Base-by-base conservation (phyloP, 2,329 filamentous ascomycete genomes). In the Nemania bipapillata region DNA sequence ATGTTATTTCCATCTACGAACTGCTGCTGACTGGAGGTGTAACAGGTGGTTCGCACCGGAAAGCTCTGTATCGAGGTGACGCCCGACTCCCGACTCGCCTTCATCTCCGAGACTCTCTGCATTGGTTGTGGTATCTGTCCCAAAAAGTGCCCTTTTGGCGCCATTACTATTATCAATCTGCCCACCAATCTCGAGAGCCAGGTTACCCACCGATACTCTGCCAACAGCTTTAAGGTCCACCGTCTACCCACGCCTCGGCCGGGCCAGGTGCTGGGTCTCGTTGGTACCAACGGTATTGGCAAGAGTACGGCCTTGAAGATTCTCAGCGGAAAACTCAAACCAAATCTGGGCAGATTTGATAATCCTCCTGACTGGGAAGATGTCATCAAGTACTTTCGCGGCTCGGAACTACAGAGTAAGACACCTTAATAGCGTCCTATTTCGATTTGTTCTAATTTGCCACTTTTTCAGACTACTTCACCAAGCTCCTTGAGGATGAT, bases 221-320 rank as follows among this genome's bases (percentile, higher is more conserved):
- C 96, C 81, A 99, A 99, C 87, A 97, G 94, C 85, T 99, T 99
- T 90, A 99, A 99, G 87, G 90, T 99, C 74, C 96, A 99, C 83
- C 91, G 96, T 76, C 87, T 98, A 78, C 96, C 96, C 66, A 97
- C 95, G 88, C 96, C 96, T 72, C 91, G 96, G 69, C 95, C 96
- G 35, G 96, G 96, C 71, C 93, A 98, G 80, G 96, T 99, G 32
- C 84, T 99, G 66, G 96, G 96, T 85, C 87, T 99, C 60, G 96
- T 99, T 52, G 96, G 96, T 81, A 98, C 96, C 77, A 99, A 99
- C 89, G 96, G 96, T 93, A 99, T 98, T 77, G 96, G 96, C 83
- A 99, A 99, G 89, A 97, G 94, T 85, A 99, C 96, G n/a, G 96
- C 96, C 8, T 85, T 99, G 81, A 99, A 99, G 87, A 97, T 99